Conservation (phyloP, 441 rosid species). For the Erysimum pusillum region DNA sequence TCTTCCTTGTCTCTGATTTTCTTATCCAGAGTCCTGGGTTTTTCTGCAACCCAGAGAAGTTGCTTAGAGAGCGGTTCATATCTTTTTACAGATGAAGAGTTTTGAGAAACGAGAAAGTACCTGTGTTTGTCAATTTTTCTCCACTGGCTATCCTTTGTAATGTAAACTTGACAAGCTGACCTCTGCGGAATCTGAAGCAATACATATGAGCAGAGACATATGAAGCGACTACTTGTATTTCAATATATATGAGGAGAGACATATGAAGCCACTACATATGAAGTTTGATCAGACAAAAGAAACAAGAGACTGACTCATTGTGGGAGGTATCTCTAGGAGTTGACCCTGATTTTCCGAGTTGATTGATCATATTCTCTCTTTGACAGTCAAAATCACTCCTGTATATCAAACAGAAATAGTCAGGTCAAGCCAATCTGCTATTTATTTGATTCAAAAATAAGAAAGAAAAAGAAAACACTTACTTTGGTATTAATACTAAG, state of each 20-base stretch:
- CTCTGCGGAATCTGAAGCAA: slow-evolving; percentile 53
- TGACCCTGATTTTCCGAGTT: slow-evolving; percentile 25
- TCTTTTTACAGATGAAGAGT: slow-evolving; percentile 16
- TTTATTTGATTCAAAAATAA: neutral
- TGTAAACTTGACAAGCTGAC: slow-evolving; percentile 55
- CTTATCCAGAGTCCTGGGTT: slow-evolving; percentile 12
- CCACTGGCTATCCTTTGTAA: slow-evolving; percentile 46
- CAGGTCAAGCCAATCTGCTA: slow-evolving; percentile 5
- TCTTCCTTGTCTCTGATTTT: slow-evolving; percentile 2
- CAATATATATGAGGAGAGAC: too few species aligned
- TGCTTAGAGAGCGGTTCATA: slow-evolving; percentile 24
- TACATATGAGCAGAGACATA: neutral
- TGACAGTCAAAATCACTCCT: slow-evolving; percentile 52
- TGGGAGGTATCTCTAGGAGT: slow-evolving; percentile 32
- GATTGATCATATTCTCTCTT: slow-evolving; percentile 40
- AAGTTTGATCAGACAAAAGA: slow-evolving; percentile 21
- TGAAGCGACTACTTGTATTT: slow-evolving; percentile 15
- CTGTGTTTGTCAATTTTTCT: slow-evolving; percentile 34
- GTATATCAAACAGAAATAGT: slow-evolving; percentile 33
- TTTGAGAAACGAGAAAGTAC: slow-evolving; percentile 33
- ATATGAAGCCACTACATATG: too few species aligned
- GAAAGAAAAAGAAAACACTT: neutral
- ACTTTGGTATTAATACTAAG: slow-evolving; percentile 57
- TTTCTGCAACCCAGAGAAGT: slow-evolving; percentile 24
- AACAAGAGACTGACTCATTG: slow-evolving; percentile 29